Conservation (phyloP, 768 basidiomycete genomes). For the Kockovaella imperatae region DNA sequence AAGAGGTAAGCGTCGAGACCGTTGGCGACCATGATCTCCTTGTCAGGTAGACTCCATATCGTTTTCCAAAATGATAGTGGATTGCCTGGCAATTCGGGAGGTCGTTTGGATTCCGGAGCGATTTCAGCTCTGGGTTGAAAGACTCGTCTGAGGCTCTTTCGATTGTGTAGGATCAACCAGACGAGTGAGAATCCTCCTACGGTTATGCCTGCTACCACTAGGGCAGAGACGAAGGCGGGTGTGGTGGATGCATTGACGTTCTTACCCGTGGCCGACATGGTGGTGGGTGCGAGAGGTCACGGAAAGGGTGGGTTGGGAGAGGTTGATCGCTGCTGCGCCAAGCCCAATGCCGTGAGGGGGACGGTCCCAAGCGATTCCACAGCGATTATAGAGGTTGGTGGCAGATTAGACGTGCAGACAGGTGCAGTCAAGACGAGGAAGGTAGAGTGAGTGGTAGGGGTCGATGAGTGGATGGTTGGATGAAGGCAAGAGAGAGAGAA, state of each 20-base stretch:
- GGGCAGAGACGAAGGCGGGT: conserved; percentile 34
- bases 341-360: too few relatives aligned
- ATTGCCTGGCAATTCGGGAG: conserved; percentile 22
- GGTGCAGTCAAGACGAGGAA: too few relatives aligned
- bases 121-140: conserved; percentile 34
- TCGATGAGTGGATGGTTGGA: too few relatives aligned
- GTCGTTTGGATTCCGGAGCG: conserved; percentile 37
- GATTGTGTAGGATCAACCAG: conserved; percentile 27
- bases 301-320: too few relatives aligned
- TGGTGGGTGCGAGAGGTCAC: too few relatives aligned
- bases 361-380: too few relatives aligned
- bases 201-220: conserved; percentile 29
- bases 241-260: conserved; percentile 33
- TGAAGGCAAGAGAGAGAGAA: too few relatives aligned
- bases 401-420: too few relatives aligned
- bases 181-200: conserved; percentile 28
- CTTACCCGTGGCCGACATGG: conserved; percentile 37
- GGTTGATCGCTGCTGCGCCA: too few relatives aligned
- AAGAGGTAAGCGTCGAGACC: conserved; percentile 46
- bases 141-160: conserved; percentile 24
- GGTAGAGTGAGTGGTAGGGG: too few relatives aligned
- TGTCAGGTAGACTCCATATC: conserved; percentile 27
- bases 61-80: conserved; percentile 34
- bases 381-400: too few relatives aligned
- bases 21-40: conserved; percentile 36